Evolutionary conservation across 345 rosid genomes (phyloP), one percentile per base, ranked within the genome.

Genomic region (Eutrema heterophyllum): DNA sequence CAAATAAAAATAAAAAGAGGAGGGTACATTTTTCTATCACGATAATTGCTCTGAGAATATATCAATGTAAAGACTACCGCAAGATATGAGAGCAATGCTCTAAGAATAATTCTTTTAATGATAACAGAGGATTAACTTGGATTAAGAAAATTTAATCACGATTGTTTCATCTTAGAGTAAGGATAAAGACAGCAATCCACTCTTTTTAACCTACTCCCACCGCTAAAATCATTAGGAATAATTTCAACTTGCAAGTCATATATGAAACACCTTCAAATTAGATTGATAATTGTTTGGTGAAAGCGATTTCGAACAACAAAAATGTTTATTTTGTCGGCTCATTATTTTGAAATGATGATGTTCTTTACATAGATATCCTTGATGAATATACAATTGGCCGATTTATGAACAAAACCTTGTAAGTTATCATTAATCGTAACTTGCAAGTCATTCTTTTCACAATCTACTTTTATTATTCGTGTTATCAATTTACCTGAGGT

Each of bases 381-480:
- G 18, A 64, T 12, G 32, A 8, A 35, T 8, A 62, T 67, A 59
- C 39, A 53, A 61, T 33, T 75, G 51, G 32, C 39, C 7, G 5
- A 15, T 21, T 33, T 43, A 75, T 67, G 49, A 75, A 15, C 14
- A 75, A 55, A 29, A 41, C 39, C 60, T 68, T 49, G 21, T 10
- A 55, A 56, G 61, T 48, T 40, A 77, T 77, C 54, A 77, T 77
- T 32, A 48, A 70, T 70, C 76, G 72, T 77, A 64, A 64, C 80
- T 77, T 77, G 76, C 55, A 77, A 77, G 80, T 70, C 72, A 76
- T 76, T 21, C 71, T 70, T 59, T 68, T 36, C 43, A 46, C 36
- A 16, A 45, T 44, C 18, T 69, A 5, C 32, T 68, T 30, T 68
- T 33, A 43, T 67, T 4, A 33, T 52, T 9, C 51, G 2, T 67